Base-by-base conservation (phyloP, 2,329 filamentous ascomycete genomes). In the Knufia fluminis region DNA sequence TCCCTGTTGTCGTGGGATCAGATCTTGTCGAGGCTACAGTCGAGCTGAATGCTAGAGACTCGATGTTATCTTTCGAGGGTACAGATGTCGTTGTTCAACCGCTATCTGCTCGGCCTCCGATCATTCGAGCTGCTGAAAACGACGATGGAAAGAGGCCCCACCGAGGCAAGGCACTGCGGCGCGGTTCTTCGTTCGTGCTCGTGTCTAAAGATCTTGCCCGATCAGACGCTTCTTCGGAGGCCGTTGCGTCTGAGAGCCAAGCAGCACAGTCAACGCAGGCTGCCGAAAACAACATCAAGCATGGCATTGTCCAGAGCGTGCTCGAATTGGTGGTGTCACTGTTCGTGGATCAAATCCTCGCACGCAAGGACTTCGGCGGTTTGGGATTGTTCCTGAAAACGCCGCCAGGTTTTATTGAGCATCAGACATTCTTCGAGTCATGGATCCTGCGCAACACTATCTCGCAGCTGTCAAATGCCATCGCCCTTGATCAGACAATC, bases 341-440 rank as follows among this genome's bases (percentile, higher is more conserved):
- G 0, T 94, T 95, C 60, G 76, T 85, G 44, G 90, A 96, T 59
- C 88, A 97, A 59, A 71, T 97, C 0, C 78, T 95, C 36, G 77
- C 77, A 24, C 82, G 88, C 22, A 95, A 95, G 63, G 92, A 98
- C 47, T 98, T 97, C 61, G 75, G 83, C 2, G 91, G 92, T 0
- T 85, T 98, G 47, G 82, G 84, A 0, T 70, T 98, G 8, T 94
- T 87, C 61, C 71, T 86, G 47, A 95, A 92, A 63, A 85, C 91
- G 0, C 92, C 94, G 1, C 88, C 92, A 0, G 90, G 91, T 0
- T 95, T 94, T 60, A 80, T 91, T 57, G 92, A 97, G 62, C 89
- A 97, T 58, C 90, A 96, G 60, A 88, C 89, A 0, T 94, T 90
- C 63, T 96, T 98, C 57, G 88, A 94, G 62, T 94, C 92, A 0